Base-by-base conservation (phyloP, 768 basidiomycete genomes). In the Mycena metata region DNA sequence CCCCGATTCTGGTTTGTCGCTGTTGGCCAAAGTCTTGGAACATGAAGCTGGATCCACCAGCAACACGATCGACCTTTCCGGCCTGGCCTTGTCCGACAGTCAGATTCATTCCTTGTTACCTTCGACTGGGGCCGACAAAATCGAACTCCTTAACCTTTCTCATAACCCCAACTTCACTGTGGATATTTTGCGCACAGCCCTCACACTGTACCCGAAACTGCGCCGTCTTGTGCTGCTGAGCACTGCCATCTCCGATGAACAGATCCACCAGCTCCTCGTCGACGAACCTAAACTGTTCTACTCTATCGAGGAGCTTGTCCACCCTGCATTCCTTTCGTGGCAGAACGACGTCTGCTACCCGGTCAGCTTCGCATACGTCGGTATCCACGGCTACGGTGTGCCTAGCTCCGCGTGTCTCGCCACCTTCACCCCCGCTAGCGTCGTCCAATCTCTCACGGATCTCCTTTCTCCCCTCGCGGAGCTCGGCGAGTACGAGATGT, bases 231-330 rank as follows among this genome's bases (percentile, higher is more conserved):
- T 76, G 9, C 54, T 80, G 39, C 64, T 77, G 2, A 74, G 75
- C 52, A 76, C 78, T 10, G 66, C 70, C 2, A 70, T 81, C 36
- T 54, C 70, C 17, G 55, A 70, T 23, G 45, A 66, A 21, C 72
- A 72, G 15, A 47, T 82, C 15, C 52, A 42, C 23, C 26, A 52
- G n/a, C 71, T 83, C 17, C 52, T 82, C 4, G 17, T 12, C 2
- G 54, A 64, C 7, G 55, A 76, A 26, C 75, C 77, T 13, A 66
- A 72, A 26, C 76, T 81, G 6, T 80, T 80, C 65, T 46, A 59
- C 26, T 43, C 71, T 50, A 50, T 81, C 24, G 77, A 79, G 41
- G 72, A 73, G 19, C 69, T 82, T 54, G 52, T 76, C 13, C 80
- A 81, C 57, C 78, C 78, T 2, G 62, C 67, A 19, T 60, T 80